Base-by-base conservation (phyloP, 2,329 filamentous ascomycete genomes). In the Curvularia verruculosa region DNA sequence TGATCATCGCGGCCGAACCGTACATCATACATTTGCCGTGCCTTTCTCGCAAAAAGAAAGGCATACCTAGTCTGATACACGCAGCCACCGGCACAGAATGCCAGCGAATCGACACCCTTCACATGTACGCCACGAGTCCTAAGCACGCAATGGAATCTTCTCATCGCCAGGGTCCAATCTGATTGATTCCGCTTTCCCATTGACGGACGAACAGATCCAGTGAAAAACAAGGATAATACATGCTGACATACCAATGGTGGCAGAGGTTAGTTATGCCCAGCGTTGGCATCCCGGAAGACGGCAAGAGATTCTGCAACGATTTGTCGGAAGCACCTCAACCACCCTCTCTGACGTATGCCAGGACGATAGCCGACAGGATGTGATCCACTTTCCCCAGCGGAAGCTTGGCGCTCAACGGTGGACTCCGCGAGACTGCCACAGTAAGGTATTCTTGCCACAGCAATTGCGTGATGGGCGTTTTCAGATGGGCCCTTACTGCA, bases 331-430 rank as follows among this genome's bases (percentile, higher is more conserved):
- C 2, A 24, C 10, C 41, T 29, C 43, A 34, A 45, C 34, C 43
- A 40, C 36, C 39, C 49, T 46, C 34, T 29, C 56, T 72, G 68
- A 72, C 69, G 69, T 72, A 65, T 62, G 69, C 68, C 69, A 46
- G 57, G 64, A 24, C 54, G 49, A 60, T 64, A 59, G 58, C 62
- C 56, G 24, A 49, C 52, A 47, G 28, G 39, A 45, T 8, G 19
- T 36, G 48, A 52, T 63, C 63, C 63, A 66, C 58, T 59, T 65
- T 46, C 58, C 52, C 54, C 59, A 49, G 65, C 62, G 64, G 67
- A 60, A 57, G 46, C 69, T 72, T 70, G 68, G 68, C 67, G 56
- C 52, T 28, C 49, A 49, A 56, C 52, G 36, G 49, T 41, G 34
- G 36, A 36, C n/a, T 46, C 47, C 23, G n/a, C 49, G 39, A 34